These are phyloP conservation scores for Hirsutella rhossiliensis DNA, from an alignment of 2,329 filamentous ascomycete genomes.

Conservation along the genomic window DNA sequence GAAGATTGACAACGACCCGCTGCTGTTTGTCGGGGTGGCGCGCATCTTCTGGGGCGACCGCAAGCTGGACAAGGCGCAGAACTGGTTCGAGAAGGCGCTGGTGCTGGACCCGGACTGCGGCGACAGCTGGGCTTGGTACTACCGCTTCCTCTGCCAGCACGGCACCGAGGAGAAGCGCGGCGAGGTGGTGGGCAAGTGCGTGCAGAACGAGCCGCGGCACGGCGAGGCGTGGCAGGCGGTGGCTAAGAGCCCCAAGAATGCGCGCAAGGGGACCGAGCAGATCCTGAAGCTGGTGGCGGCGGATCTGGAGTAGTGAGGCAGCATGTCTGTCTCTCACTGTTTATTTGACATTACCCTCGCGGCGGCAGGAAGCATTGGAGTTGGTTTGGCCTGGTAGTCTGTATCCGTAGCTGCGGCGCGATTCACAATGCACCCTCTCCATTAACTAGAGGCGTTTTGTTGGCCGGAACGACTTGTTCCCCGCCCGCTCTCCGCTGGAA, in stretches of 20 bases:
- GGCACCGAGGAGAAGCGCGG: conserved; percentile 86
- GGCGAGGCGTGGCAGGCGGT: conserved; percentile 85
- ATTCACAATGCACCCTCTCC: too few species aligned
- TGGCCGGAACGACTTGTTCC: too few species aligned
- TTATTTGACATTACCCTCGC: too few species aligned
- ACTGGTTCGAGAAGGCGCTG: conserved; percentile 95
- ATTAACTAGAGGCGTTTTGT: too few species aligned
- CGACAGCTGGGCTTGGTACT: conserved; percentile 98
- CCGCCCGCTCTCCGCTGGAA: too few species aligned
- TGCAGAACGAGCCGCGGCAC: conserved; percentile 76
- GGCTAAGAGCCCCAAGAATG: conserved; percentile 77
- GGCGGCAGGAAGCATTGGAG: too few species aligned
- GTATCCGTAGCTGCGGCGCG: too few species aligned
- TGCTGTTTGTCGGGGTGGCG: conserved; percentile 81
- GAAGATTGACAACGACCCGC: conserved; percentile 85
- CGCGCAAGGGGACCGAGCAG: conserved; percentile 63
- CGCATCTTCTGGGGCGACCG: conserved; percentile 94
- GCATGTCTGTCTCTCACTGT: too few species aligned
- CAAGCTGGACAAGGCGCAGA: conserved; percentile 83
- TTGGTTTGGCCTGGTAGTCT: too few species aligned
- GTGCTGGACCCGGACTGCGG: conserved; percentile 76
- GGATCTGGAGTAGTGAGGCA: conserved; percentile 20
- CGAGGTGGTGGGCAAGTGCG: conserved; percentile 73
- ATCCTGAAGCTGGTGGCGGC: conserved; percentile 67
- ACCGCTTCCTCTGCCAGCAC: conserved; percentile 83